Conservation (phyloP, 108 stramenopile genomes). For the Cyclotella atomus region DNA sequence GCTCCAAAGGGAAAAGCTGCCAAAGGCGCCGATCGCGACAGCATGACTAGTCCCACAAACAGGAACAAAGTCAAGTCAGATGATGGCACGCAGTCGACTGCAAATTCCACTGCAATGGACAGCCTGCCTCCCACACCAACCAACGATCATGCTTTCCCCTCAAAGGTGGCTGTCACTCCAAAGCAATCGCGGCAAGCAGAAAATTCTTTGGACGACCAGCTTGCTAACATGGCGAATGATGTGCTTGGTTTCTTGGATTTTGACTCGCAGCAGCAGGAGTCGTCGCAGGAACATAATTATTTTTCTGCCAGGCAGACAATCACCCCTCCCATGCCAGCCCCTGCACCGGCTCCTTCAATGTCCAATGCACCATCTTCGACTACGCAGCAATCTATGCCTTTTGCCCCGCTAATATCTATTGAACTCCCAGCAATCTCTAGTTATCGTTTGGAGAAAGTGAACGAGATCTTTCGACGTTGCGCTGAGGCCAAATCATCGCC, state of each 20-base stretch:
- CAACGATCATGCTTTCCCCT: not conserved
- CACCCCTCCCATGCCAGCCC: constrained; percentile 27
- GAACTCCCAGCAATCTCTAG: constrained; percentile 57
- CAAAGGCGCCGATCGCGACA: constrained; percentile 3
- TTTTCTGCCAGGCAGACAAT: constrained; percentile 23
- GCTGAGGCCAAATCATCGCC: constrained; percentile 46
- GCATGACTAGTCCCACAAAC: constrained; percentile 16
- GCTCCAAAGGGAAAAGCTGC: constrained; percentile 7
- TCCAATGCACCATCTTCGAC: constrained; percentile 8
- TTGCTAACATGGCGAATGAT: constrained; percentile 50
- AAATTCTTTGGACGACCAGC: constrained; percentile 46
- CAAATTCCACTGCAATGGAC: constrained; percentile 29
- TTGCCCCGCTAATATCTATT: constrained; percentile 28
- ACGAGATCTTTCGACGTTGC: constrained; percentile 69
- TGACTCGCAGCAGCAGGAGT: constrained; percentile 25
- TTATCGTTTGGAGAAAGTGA: constrained; percentile 76
- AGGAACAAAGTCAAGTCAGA: constrained; percentile 34
- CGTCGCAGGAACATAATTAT: constrained; percentile 2
- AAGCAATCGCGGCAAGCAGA: not conserved
- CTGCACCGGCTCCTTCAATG: not conserved
- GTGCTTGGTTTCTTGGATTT: constrained; percentile 53
- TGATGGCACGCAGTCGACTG: constrained; percentile 41
- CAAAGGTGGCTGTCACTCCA: constrained; percentile 7
- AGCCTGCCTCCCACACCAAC: constrained; percentile 42
- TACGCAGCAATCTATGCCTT: constrained; percentile 8